Percentiles rank a stretch among this genome's conserved stretches.
Evolutionary conservation across 2,329 filamentous ascomycete genomes (phyloP).

Genomic region (Leptographium flavum): DNA sequence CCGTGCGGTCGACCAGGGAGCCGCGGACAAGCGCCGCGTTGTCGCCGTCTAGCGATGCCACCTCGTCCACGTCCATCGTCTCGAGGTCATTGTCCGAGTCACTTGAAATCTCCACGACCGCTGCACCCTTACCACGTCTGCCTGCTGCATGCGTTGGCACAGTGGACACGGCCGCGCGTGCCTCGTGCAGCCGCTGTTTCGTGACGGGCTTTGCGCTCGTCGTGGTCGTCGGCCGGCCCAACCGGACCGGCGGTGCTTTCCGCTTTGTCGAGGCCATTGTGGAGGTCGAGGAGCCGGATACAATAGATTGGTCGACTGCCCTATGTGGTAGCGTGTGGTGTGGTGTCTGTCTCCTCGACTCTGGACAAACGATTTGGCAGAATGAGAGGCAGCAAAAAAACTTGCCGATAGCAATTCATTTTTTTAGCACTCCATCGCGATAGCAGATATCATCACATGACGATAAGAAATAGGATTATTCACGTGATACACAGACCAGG

Average conservation of each 20-base stretch:
- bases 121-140: constrained; percentile 15
- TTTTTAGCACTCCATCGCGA: background rate
- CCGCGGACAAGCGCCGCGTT: background rate
- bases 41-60: background rate
- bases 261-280: constrained; percentile 43
- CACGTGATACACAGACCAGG: background rate
- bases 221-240: constrained; percentile 40
- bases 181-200: constrained; percentile 42
- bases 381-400: background rate
- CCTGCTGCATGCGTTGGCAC: constrained; percentile 13
- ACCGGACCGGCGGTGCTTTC: constrained; percentile 38
- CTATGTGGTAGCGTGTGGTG: too few species aligned
- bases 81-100: constrained; percentile 20
- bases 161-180: constrained; percentile 36
- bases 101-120: constrained; percentile 42
- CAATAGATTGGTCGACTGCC: too few species aligned
- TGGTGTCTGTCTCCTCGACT: too few species aligned
- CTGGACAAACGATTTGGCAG: too few species aligned
- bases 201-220: constrained; percentile 34
- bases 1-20: background rate
- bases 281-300: background rate
- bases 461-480: background rate
- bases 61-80: background rate
- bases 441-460: background rate
- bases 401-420: background rate